Base-by-base conservation (phyloP, 1,284 basidiomycete species). In the Bondarzewia mesenterica region DNA sequence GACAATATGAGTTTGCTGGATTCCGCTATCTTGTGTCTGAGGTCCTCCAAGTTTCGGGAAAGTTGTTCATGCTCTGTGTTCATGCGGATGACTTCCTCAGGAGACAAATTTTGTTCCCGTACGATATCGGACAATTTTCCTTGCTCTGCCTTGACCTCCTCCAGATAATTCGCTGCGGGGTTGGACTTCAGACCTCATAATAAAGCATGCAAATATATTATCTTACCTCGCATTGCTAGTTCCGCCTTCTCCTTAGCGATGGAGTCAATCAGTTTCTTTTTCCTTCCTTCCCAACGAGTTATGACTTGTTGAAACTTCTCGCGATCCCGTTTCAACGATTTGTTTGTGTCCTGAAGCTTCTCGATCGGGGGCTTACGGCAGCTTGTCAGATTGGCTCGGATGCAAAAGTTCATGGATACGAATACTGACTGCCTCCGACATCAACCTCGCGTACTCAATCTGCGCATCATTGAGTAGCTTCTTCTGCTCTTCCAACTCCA, bases 61-160 rank as follows among this genome's bases (percentile, higher is more conserved):
- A 94, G 70, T 18, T 71, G 77, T 58, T 91, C 87, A 54, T 89
- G 85, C 54, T 93, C 89, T 14, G 80, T 81, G 55, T 84, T 93
- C 90, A 94, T 93, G 29, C 82, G 80, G 43, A 77, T 69, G 38
- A 92, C 89, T 65, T 94, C 90, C 61, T 93, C 89, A 0, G 85
- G 85, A 1, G 85, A 78, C 26, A 94, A 74, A 60, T 93, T 93
- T 63, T 94, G 91, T 35, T 73, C 79, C 56, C 81, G 80, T 18
- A 94, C 87, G 10, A 87, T 75, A 1, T 76, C 72, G 7, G 71
- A 66, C 21, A 90, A 71, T 49, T 74, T 74, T n/a, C 69, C 68
- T 50, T 85, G 76, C 55, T 92, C 85, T 26, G 65, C 64, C 55
- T 74, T 75, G 26, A 87, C 67, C 46, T 75, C 73, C 47, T 81